Evolutionary conservation across 1,284 basidiomycete genomes (phyloP).

Genomic region (Garcileccinum viscosum): DNA sequence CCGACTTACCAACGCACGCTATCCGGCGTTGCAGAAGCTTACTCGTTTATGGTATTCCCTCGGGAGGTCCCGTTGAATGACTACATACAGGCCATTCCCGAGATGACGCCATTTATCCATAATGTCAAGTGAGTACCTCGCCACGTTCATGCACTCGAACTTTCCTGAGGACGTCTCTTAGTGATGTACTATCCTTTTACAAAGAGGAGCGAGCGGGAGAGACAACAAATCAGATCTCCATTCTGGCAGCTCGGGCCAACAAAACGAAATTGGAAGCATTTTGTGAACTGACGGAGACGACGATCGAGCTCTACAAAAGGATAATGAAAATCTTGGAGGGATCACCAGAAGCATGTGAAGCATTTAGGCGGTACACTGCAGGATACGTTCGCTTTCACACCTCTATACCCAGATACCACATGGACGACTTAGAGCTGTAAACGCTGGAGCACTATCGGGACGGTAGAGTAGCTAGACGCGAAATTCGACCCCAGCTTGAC

Average conservation of each 20-base stretch:
- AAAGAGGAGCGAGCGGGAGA: not conserved
- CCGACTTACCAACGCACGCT: slow-evolving; percentile 35
- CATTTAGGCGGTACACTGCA: not conserved
- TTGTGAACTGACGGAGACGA: slow-evolving; percentile 28
- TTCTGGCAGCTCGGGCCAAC: slow-evolving; percentile 30
- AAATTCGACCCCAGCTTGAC: too few relatives aligned
- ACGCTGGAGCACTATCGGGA: too few relatives aligned
- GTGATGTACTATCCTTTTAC: slow-evolving; percentile 37
- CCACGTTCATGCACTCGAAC: not conserved
- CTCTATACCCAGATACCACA: not conserved
- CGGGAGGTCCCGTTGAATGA: not conserved
- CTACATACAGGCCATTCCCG: not conserved
- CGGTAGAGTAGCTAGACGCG: too few relatives aligned
- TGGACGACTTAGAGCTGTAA: not conserved
- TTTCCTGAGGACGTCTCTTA: slow-evolving; percentile 15
- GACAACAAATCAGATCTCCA: slow-evolving; percentile 19
- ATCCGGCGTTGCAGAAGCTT: slow-evolving; percentile 25
- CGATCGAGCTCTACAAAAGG: slow-evolving; percentile 22
- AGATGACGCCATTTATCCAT: not conserved
- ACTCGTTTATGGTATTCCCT: not conserved
- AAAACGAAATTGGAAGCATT: slow-evolving; percentile 35
- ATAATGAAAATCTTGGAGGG: slow-evolving; percentile 28
- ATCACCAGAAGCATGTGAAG: slow-evolving; percentile 7
- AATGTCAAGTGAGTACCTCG: slow-evolving; percentile 33
- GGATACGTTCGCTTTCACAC: not conserved